Percentiles rank a stretch among this genome's conserved stretches.
Evolutionary conservation across 805 yeast species (phyloP).

Genomic region (Candida xiaguanensis): DNA sequence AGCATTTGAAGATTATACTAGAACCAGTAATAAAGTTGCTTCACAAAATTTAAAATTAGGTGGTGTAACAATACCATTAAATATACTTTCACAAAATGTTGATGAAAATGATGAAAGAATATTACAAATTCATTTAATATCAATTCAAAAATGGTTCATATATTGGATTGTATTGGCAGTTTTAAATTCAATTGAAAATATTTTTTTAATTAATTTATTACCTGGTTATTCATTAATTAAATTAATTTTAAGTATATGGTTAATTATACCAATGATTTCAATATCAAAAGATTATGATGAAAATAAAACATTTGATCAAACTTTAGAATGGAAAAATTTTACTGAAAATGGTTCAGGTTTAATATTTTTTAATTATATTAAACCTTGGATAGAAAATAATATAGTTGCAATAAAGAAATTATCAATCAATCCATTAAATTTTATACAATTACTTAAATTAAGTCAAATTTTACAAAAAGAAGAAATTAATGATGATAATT

Average conservation of each 20-base stretch:
- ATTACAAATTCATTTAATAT: slow-evolving; percentile 21
- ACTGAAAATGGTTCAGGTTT: slow-evolving; percentile 31
- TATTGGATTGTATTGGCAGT: slow-evolving; percentile 66
- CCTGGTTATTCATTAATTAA: slow-evolving; percentile 55
- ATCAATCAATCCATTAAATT: slow-evolving; percentile 6
- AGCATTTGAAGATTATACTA: slow-evolving; percentile 46
- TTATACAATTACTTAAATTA: slow-evolving; percentile 7
- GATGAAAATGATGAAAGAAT: slow-evolving; percentile 13
- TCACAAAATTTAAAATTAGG: slow-evolving; percentile 30
- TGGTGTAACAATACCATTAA: slow-evolving; percentile 31
- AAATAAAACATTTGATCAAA: slow-evolving; percentile 9
- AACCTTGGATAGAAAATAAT: slow-evolving; percentile 19
- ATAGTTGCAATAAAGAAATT: slow-evolving; percentile 6
- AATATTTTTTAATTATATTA: slow-evolving; percentile 24
- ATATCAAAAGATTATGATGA: slow-evolving; percentile 9
- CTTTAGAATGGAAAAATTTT: slow-evolving; percentile 28
- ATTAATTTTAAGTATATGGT: slow-evolving; percentile 54
- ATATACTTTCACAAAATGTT: slow-evolving; percentile 15
- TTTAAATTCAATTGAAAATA: slow-evolving; percentile 34
- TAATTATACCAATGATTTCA: slow-evolving; percentile 45
- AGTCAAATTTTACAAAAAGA: neutral
- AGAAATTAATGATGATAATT: neutral
- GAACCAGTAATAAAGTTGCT: slow-evolving; percentile 24
- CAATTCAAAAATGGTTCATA: slow-evolving; percentile 39
- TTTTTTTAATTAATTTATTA: slow-evolving; percentile 42